Evolutionary conservation across 768 basidiomycete genomes (phyloP).

Genomic region (Trametopsis cervina): DNA sequence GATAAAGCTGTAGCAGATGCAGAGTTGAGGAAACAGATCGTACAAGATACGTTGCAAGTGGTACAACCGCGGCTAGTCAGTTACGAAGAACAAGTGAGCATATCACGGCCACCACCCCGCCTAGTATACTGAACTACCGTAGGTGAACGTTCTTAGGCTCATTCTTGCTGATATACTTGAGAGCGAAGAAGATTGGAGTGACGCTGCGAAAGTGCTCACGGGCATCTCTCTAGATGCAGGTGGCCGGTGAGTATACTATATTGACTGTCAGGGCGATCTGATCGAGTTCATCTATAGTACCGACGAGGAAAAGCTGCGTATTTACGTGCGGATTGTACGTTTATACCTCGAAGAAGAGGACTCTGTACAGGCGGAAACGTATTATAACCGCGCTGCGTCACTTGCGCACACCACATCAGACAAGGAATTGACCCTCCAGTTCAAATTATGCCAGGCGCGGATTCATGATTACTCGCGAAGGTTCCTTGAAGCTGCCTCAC

Average conservation of each 20-base stretch:
- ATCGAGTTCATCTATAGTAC: constrained; percentile 11
- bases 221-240: constrained; percentile 88
- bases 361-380: constrained; percentile 95
- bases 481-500: constrained; percentile 89
- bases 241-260: constrained; percentile 53
- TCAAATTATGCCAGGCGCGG: constrained; percentile 91
- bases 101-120: not conserved
- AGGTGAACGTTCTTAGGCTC: constrained; percentile 82
- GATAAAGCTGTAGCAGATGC: constrained; percentile 46
- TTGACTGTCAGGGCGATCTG: not conserved
- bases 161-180: constrained; percentile 91
- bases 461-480: constrained; percentile 89
- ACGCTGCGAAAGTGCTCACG: constrained; percentile 88
- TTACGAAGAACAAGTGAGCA: constrained; percentile 89
- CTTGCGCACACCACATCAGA: constrained; percentile 77
- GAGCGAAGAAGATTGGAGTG: constrained; percentile 87
- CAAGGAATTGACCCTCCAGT: constrained; percentile 72
- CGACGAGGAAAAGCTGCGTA: constrained; percentile 81
- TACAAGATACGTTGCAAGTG: constrained; percentile 65
- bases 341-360: constrained; percentile 95
- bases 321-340: constrained; percentile 93
- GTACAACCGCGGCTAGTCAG: constrained; percentile 79
- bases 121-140: constrained; percentile 5
- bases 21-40: constrained; percentile 61
- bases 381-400: constrained; percentile 92